Evolutionary conservation across 140 eudicot species (phyloP), one percentile per base, ranked within the genome.

Genomic region (Cichorium intybus): DNA sequence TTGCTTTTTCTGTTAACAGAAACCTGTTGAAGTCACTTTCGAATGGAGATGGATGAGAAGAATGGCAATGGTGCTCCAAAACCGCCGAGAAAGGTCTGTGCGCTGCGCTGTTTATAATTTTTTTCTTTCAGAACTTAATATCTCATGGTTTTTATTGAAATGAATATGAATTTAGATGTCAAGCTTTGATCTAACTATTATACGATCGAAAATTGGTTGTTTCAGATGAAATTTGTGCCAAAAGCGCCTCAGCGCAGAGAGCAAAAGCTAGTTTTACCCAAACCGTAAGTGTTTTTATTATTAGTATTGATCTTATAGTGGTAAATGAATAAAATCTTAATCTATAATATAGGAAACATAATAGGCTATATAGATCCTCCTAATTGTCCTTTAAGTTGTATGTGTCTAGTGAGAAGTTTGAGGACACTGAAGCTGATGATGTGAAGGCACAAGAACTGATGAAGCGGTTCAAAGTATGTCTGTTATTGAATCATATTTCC

Each of bases 241-340:
- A 90, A 90, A 78, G 87, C 76, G 24, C 94, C 90, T 37, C 82
- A 75, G 41, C 81, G 84, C 64, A 80, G 77, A 75, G 86, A 62
- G 17, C 72, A 59, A 43, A 81, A 83, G 76, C 83, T 71, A 20
- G 56, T 78, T 65, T 66, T 78, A 12, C 88, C 96, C 15, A 84
- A 90, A 82, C 58, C 35, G 97, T 90, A 72, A 85, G n/a, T n/a
- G n/a, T n/a, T n/a, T n/a, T n/a, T n/a, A n/a, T n/a, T n/a, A n/a
- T n/a, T n/a, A n/a, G 75, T 33, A 29, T 22, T 18, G 0, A 22
- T 49, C 49, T 4, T 43, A 1, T 43, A 43, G 49, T 43, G 18
- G 49, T 43, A 43, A 14, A 43, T 10, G 2, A 4, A 10, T 21
- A 15, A 8, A 54, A 21, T 26, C n/a, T 52, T 58, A 1, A 58